Percentiles rank a stretch among this genome's conserved stretches.
phyloP scores from a whole-genome alignment of 257 asterid species.

The Apocynum venetum region DNA sequence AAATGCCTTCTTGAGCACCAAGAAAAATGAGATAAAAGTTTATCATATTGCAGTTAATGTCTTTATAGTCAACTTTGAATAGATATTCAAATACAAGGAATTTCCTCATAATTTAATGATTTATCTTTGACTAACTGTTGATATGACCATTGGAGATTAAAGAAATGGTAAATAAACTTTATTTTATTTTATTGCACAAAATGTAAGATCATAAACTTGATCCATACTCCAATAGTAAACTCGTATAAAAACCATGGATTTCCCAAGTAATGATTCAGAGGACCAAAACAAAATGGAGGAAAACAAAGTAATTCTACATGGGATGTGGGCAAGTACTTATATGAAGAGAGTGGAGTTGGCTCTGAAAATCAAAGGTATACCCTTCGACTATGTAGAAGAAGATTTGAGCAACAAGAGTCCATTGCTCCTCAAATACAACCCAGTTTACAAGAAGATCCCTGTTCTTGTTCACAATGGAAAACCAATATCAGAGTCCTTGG shows the following conservation, averaged over 20 bases:
- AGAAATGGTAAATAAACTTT: not conserved
- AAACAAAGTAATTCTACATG: conserved; percentile 30
- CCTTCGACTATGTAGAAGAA: conserved; percentile 35
- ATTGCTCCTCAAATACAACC: conserved; percentile 18
- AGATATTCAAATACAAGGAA: not conserved
- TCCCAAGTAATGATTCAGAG: not conserved
- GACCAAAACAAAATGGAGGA: conserved; percentile 15
- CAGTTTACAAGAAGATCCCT: conserved; percentile 26
- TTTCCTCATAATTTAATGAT: not conserved
- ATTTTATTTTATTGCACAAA: not conserved
- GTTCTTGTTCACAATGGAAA: conserved; percentile 24
- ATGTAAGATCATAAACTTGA: conserved; percentile 1
- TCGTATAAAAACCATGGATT: not conserved
- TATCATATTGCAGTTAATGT: not conserved
- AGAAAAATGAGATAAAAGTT: not conserved
- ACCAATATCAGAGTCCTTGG: conserved; percentile 24
- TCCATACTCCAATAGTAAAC: not conserved
- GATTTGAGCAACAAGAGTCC: conserved; percentile 23
- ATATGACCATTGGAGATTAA: not conserved
- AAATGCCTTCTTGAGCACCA: conserved; percentile 1
- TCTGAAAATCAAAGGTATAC: conserved; percentile 42
- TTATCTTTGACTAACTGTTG: not conserved
- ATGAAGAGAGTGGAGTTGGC: conserved; percentile 41
- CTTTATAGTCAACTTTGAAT: not conserved
- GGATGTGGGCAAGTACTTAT: conserved; percentile 38